Percentiles rank a stretch among this genome's conserved stretches.
These are phyloP conservation scores for Candida buenavistaensis DNA, from an alignment of 1,139 yeast species.

Conservation along the genomic window DNA sequence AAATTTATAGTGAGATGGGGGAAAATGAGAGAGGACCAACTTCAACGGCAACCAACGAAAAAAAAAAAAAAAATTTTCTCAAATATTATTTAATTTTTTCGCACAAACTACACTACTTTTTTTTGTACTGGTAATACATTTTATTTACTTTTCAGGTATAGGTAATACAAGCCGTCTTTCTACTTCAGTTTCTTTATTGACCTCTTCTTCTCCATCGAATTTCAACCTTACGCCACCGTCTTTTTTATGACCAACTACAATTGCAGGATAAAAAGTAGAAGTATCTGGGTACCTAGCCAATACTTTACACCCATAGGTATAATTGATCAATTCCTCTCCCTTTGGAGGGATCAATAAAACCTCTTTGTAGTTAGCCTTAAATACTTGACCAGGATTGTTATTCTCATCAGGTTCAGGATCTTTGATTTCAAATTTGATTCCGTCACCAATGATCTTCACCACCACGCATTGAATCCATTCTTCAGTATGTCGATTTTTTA, in stretches of 20 bases:
- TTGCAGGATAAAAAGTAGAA: slow-evolving; percentile 93
- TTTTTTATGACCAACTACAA: slow-evolving; percentile 75
- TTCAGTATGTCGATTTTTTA: slow-evolving; percentile 64
- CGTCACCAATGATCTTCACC: slow-evolving; percentile 72
- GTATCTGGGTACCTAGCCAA: slow-evolving; percentile 97
- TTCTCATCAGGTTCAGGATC: slow-evolving; percentile 98
- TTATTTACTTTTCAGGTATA: slow-evolving; percentile 48
- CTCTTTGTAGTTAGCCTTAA: slow-evolving; percentile 80
- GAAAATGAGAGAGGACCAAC: neutral
- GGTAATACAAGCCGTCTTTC: slow-evolving; percentile 82
- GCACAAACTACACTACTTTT: neutral
- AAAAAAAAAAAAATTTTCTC: neutral
- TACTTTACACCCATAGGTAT: slow-evolving; percentile 78
- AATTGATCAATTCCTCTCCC: slow-evolving; percentile 45
- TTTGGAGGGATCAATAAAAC: slow-evolving; percentile 69
- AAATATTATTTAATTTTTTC: neutral
- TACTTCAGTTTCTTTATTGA: slow-evolving; percentile 92
- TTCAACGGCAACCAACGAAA: neutral
- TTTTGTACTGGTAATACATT: no score
- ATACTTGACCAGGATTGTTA: slow-evolving; percentile 85
- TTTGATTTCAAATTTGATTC: slow-evolving; percentile 76
- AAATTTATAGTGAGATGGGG: neutral
- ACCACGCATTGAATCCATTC: slow-evolving; percentile 99
- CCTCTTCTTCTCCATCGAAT: slow-evolving; percentile 98
- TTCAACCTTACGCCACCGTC: slow-evolving; percentile 77